Evolutionary conservation across 495 filamentous ascomycete genomes (phyloP), one percentile per base, ranked within the genome.

Genomic region (Delitschia confertaspora): DNA sequence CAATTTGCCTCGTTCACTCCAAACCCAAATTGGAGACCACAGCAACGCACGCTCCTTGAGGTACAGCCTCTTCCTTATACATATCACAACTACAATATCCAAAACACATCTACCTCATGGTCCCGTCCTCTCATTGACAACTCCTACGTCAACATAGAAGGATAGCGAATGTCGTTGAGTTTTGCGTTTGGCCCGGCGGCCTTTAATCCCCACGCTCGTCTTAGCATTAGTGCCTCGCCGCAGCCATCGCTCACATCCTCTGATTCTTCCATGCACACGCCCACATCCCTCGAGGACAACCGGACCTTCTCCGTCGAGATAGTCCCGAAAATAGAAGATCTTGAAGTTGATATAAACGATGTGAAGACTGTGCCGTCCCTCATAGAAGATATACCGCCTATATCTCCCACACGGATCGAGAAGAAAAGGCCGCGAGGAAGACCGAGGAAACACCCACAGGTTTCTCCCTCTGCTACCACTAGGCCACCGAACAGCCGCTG

Each of bases 401-500:
- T 48, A 11, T 47, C 53, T 16, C 51, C 56, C 5, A 47, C 43
- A 22, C 36, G 47, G 36, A 35, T 39, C 10, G 32, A 47, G 35
- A 55, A 60, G 19, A 80, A 79, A 54, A 59, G 79, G 45, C 74
- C 74, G 1, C 75, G 88, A 59, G 88, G 88, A 17, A 78, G 88
- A 17, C 88, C 88, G 38, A 70, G 88, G 64, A 93, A 93, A 65
- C 77, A 93, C 57, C 86, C 85, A 11, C 67, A 82, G 25, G 70
- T 71, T 5, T 55, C 65, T 23, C 66, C 74, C 5, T 69, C 76
- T 14, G 53, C 62, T 11, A 66, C 69, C 37, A 74, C 69, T 61
- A 91, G 91, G 51, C 61, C 82, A 41, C 78, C 85, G 34, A 91
- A 93, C 55, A 84, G 83, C n/a, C 73, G 88, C 14, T 93, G 86